Percentiles rank a stretch among this genome's conserved stretches.
Evolutionary conservation across 495 filamentous ascomycete genomes (phyloP).

Genomic region (Geopyxis carbonaria): DNA sequence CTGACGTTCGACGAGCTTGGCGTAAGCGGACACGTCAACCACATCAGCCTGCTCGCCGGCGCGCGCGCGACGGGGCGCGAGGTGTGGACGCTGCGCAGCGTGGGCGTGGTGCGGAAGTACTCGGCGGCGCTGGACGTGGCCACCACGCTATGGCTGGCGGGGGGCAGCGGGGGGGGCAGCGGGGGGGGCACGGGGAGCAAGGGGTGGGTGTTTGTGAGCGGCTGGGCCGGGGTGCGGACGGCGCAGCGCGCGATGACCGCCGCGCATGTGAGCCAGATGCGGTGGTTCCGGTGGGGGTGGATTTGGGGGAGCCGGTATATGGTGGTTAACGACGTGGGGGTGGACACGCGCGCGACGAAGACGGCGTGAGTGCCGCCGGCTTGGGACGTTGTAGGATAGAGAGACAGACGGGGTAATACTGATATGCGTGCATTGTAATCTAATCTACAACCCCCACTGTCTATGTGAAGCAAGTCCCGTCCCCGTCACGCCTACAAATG

Average conservation of each 20-base stretch:
- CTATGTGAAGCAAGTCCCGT: no score
- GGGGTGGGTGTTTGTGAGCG: constrained; percentile 53
- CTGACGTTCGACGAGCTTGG: constrained; percentile 75
- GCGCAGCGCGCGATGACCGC: constrained; percentile 74
- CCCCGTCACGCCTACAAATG: no score
- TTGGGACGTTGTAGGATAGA: no score
- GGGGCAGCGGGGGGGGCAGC: constrained; percentile 9
- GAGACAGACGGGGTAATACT: no score
- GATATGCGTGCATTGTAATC: no score
- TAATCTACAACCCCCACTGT: no score
- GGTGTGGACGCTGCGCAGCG: constrained; percentile 69
- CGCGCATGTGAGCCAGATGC: constrained; percentile 89
- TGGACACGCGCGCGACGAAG: no score
- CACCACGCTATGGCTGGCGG: constrained; percentile 37
- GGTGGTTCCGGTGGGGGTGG: constrained; percentile 97
- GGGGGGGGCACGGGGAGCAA: constrained; percentile 27
- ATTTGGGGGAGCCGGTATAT: constrained; percentile 83
- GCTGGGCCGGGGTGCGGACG: constrained; percentile 38
- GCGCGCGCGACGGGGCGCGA: constrained; percentile 43
- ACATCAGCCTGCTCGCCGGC: constrained; percentile 71
- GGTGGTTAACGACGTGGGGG: constrained; percentile 75
- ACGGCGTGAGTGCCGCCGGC: no score
- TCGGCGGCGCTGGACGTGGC: constrained; percentile 53
- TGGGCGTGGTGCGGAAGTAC: constrained; percentile 64
- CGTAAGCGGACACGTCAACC: constrained; percentile 77